Percentiles rank a stretch among this genome's conserved stretches.
These are phyloP conservation scores for Linum usitatissimum DNA, from an alignment of 345 rosid species.

Conservation along the genomic window DNA sequence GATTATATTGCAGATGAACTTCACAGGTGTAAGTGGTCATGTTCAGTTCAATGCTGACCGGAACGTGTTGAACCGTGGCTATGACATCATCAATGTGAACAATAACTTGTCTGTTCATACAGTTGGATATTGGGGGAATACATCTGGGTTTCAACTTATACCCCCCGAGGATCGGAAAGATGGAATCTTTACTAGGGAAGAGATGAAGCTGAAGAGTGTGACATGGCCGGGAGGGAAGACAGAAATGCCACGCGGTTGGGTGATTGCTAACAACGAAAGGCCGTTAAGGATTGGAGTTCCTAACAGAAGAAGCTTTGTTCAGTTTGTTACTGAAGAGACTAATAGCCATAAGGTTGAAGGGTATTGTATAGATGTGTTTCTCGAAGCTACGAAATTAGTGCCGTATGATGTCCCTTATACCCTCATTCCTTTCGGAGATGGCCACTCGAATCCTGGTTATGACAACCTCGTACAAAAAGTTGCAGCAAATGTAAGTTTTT, in stretches of 20 bases:
- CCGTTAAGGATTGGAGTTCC: conserved; percentile 78
- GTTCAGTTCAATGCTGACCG: conserved; percentile 45
- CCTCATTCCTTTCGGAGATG: conserved; percentile 57
- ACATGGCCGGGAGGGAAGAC: conserved; percentile 77
- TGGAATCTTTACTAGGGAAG: conserved; percentile 17
- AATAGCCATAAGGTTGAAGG: conserved; percentile 44
- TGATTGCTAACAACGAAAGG: conserved; percentile 43
- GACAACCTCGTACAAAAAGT: conserved; percentile 41
- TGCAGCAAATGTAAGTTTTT: conserved; percentile 44
- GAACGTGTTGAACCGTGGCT: conserved; percentile 38
- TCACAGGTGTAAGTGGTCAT: conserved; percentile 65
- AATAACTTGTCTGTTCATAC: conserved; percentile 23
- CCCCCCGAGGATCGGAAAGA: conserved; percentile 32
- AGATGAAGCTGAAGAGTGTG: conserved; percentile 41
- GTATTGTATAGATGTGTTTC: conserved; percentile 69
- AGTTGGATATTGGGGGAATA: conserved; percentile 65
- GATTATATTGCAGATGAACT: conserved; percentile 46
- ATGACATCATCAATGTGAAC: conserved; percentile 62
- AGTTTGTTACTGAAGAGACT: conserved; percentile 47
- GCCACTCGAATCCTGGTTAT: conserved; percentile 54
- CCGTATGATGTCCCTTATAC: conserved; percentile 66
- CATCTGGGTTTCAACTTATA: conserved; percentile 40
- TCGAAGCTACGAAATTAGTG: conserved; percentile 48
- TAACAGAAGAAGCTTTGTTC: conserved; percentile 60
- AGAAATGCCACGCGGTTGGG: conserved; percentile 79